Evolutionary conservation across 768 basidiomycete genomes (phyloP).

Genomic region (Mycena rebaudengoi): DNA sequence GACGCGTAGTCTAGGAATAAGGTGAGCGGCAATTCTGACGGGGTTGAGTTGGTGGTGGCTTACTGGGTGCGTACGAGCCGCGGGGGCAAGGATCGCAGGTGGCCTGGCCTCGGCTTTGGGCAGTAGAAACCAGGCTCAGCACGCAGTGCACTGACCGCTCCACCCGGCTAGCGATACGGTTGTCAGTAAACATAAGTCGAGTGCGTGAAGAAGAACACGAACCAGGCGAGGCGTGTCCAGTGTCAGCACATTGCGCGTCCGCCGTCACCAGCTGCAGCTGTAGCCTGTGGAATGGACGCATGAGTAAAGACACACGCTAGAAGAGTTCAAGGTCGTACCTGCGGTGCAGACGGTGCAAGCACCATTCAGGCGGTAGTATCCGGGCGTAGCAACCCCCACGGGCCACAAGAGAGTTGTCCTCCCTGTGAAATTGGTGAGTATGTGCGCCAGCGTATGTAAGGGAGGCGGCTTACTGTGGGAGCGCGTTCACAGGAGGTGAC

Average conservation of each 20-base stretch:
- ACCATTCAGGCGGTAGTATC: neutral
- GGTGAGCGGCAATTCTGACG: neutral
- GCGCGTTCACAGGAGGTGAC: neutral
- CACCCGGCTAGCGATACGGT: neutral
- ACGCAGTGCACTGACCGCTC: too few relatives aligned
- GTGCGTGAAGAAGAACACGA: neutral
- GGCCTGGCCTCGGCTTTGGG: neutral
- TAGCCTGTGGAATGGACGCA: too few relatives aligned
- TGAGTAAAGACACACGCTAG: too few relatives aligned
- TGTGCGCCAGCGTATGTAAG: neutral
- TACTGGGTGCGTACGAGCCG: neutral
- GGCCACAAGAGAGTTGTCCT: neutral
- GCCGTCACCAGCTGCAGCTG: neutral
- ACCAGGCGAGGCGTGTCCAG: neutral
- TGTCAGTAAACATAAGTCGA: neutral
- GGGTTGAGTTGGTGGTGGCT: neutral
- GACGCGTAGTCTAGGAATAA: too few relatives aligned
- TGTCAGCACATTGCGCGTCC: neutral
- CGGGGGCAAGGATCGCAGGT: neutral
- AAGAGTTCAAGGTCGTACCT: too few relatives aligned
- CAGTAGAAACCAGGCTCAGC: too few relatives aligned
- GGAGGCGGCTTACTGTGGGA: neutral
- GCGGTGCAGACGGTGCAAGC: neutral
- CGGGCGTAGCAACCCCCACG: neutral
- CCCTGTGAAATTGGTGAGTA: neutral